Percentiles rank a stretch among this genome's conserved stretches.
phyloP scores from a whole-genome alignment of 2,329 filamentous ascomycete genomes.

The Achaetomium macrosporum region DNA sequence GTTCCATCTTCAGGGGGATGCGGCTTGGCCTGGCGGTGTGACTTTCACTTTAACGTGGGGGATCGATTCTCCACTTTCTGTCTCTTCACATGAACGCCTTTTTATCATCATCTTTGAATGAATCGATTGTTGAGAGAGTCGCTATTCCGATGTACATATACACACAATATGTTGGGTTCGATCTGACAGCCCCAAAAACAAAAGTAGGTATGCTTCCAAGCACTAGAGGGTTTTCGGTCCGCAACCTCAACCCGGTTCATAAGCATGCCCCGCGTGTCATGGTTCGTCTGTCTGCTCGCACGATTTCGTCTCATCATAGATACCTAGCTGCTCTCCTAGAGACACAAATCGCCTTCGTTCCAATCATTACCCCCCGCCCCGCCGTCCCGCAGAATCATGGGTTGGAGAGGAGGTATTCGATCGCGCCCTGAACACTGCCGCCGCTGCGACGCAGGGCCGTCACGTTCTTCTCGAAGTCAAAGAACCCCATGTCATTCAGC shows the following conservation, averaged over 20 bases:
- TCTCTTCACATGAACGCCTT: too few relatives aligned
- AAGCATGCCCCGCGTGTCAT: background rate
- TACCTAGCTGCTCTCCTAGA: too few relatives aligned
- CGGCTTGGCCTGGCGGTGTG: constrained; percentile 3
- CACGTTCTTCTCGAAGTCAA: constrained; percentile 90
- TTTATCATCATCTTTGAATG: too few relatives aligned
- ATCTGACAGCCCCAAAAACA: too few relatives aligned
- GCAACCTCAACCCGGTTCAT: background rate
- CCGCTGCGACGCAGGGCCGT: constrained; percentile 81
- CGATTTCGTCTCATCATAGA: background rate
- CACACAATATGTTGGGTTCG: too few relatives aligned
- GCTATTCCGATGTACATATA: too few relatives aligned
- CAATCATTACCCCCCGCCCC: too few relatives aligned
- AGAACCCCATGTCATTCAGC: constrained; percentile 98
- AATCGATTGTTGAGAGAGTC: too few relatives aligned
- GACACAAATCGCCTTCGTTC: too few relatives aligned
- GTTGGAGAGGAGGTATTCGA: constrained; percentile 60
- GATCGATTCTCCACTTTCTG: too few relatives aligned
- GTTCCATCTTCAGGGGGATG: too few relatives aligned
- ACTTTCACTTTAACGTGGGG: too few relatives aligned
- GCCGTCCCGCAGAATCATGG: background rate
- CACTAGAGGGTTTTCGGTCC: background rate
- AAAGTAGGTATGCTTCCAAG: background rate
- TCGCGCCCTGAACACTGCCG: constrained; percentile 87
- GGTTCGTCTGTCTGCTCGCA: background rate